phyloP scores from a whole-genome alignment of 2,329 filamentous ascomycete species.

The Aschersonia sp. region DNA sequence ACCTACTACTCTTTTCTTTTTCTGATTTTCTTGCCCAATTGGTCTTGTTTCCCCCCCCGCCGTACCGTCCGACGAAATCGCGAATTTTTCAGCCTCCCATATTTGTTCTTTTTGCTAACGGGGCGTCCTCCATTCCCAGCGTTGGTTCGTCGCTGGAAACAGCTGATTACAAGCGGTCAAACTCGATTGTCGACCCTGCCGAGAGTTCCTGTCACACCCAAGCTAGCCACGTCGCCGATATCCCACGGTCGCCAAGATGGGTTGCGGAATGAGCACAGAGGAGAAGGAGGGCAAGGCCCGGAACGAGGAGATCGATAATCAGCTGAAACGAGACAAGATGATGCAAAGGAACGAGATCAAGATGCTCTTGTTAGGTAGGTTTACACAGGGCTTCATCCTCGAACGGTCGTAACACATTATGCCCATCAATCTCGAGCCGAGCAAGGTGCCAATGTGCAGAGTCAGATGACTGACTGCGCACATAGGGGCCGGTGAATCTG shows the following conservation, averaged over 20 bases:
- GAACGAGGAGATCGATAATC: slow-evolving; percentile 99
- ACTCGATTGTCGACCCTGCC: too few relatives aligned
- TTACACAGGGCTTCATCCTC: background rate
- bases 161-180: too few relatives aligned
- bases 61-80: slow-evolving; percentile 1
- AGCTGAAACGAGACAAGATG: slow-evolving; percentile 97
- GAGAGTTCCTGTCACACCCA: too few relatives aligned
- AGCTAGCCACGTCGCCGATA: too few relatives aligned
- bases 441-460: too few relatives aligned
- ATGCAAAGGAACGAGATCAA: slow-evolving; percentile 99
- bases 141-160: too few relatives aligned
- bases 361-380: slow-evolving; percentile 89
- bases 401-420: background rate
- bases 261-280: slow-evolving; percentile 99
- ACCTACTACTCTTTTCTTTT: background rate
- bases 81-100: background rate
- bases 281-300: slow-evolving; percentile 99
- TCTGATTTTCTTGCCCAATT: background rate
- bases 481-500: slow-evolving; percentile 78
- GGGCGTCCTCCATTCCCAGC: background rate
- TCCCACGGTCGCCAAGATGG: slow-evolving; percentile 56
- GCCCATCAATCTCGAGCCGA: too few relatives aligned
- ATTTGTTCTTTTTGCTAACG: background rate
- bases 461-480: background rate
- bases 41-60: background rate